A percentile compares a stretch with the other conserved stretches of the same genome.
Evolutionary conservation across 371 early-diverging fungal genomes (phyloP).

Genomic region (Nosema muscidifuracis): DNA sequence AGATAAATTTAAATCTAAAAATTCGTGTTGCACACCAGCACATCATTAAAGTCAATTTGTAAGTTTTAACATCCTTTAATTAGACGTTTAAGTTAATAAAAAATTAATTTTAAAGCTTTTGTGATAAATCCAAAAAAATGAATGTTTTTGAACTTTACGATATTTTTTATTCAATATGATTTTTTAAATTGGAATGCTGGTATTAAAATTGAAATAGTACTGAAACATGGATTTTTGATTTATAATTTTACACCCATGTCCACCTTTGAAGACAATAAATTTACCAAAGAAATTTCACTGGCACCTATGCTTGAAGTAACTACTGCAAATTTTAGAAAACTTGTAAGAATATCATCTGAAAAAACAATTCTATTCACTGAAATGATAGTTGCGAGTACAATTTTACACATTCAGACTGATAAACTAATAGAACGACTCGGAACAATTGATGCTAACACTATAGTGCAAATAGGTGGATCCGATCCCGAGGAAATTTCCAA

Average conservation of each 20-base stretch:
- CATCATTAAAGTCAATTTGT: too few relatives aligned
- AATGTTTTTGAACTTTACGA: too few relatives aligned
- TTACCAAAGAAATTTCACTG: constrained; percentile 53
- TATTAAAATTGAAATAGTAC: too few relatives aligned
- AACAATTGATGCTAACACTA: constrained; percentile 44
- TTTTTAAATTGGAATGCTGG: too few relatives aligned
- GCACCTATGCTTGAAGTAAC: constrained; percentile 65
- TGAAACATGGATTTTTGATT: too few relatives aligned
- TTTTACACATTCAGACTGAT: constrained; percentile 48
- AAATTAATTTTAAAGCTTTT: too few relatives aligned
- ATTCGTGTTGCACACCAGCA: too few relatives aligned
- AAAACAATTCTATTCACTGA: constrained; percentile 61
- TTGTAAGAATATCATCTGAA: constrained; percentile 54
- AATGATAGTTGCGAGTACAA: constrained; percentile 61
- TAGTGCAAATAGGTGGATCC: constrained; percentile 64
- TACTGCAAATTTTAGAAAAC: constrained; percentile 61
- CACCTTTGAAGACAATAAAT: not conserved
- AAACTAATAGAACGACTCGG: constrained; percentile 57
- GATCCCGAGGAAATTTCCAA: constrained; percentile 50
- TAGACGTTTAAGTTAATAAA: too few relatives aligned
- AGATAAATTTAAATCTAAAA: not conserved
- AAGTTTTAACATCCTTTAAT: too few relatives aligned
- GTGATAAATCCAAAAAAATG: too few relatives aligned
- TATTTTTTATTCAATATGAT: too few relatives aligned
- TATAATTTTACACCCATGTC: too few relatives aligned